Conservation (phyloP, 2,329 filamentous ascomycete genomes). For the Ophiosphaerella herpotricha region DNA sequence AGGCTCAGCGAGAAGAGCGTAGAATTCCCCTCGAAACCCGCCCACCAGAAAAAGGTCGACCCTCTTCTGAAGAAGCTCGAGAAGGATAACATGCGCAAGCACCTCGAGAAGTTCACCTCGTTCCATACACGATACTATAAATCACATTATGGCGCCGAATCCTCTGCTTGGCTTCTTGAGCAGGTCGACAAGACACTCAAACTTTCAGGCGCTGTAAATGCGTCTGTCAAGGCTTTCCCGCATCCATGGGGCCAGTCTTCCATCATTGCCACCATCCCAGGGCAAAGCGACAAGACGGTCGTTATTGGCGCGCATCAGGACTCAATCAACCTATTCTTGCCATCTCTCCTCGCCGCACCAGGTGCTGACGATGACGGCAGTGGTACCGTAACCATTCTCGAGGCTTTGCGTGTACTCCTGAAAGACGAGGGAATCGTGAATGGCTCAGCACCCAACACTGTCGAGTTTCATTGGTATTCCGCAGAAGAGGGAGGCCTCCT, state of each 20-base stretch:
- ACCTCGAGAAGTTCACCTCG: slow-evolving; percentile 77
- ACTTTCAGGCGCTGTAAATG: slow-evolving; percentile 71
- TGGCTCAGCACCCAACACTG: slow-evolving; percentile 78
- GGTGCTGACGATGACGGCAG: slow-evolving; percentile 96
- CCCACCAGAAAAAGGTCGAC: slow-evolving; percentile 67
- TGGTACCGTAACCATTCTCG: slow-evolving; percentile 91
- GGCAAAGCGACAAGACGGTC: slow-evolving; percentile 79
- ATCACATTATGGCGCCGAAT: slow-evolving; percentile 77
- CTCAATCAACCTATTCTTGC: slow-evolving; percentile 90
- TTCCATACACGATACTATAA: slow-evolving; percentile 86
- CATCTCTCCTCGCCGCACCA: slow-evolving; percentile 80
- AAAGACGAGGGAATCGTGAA: slow-evolving; percentile 70
- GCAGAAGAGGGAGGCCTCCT: slow-evolving; percentile 87
- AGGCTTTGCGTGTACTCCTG: slow-evolving; percentile 82
- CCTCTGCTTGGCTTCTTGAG: slow-evolving; percentile 82
- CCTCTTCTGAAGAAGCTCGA: slow-evolving; percentile 71
- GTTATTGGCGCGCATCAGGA: slow-evolving; percentile 82
- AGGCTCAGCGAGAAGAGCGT: slow-evolving; percentile 49
- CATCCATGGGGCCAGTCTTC: slow-evolving; percentile 90
- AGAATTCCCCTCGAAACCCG: slow-evolving; percentile 69
- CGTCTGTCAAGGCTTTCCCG: slow-evolving; percentile 72
- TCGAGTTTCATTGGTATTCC: slow-evolving; percentile 97
- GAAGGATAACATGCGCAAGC: slow-evolving; percentile 74
- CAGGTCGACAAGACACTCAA: slow-evolving; percentile 75
- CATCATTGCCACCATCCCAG: slow-evolving; percentile 89